Percentiles rank a stretch among this genome's conserved stretches.
These are phyloP conservation scores for Xylariaceae sp. DNA, from an alignment of 2,329 filamentous ascomycete genomes.

Conservation along the genomic window DNA sequence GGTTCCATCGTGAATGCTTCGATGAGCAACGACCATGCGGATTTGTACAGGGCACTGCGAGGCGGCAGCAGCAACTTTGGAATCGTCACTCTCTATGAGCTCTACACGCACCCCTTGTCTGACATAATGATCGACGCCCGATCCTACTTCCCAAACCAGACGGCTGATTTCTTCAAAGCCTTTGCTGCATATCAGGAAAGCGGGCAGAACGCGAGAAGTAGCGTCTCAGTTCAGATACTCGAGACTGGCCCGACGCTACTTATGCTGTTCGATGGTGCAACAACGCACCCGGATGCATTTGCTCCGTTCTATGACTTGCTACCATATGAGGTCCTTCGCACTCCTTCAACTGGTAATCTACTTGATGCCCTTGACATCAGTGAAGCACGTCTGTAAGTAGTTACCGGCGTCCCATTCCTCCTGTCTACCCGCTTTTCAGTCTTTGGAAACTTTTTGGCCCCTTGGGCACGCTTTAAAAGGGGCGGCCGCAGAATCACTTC, in stretches of 20 bases:
- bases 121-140: conserved; percentile 20
- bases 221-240: conserved; percentile 20
- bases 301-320: conserved; percentile 20
- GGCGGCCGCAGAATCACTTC: neutral
- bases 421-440: neutral
- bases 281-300: conserved; percentile 15
- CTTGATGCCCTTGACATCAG: conserved; percentile 19
- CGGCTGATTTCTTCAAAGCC: conserved; percentile 21
- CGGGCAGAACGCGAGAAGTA: conserved; percentile 20
- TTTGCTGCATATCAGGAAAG: conserved; percentile 21
- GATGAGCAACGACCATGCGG: conserved; percentile 25
- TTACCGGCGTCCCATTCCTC: neutral
- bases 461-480: neutral
- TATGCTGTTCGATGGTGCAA: conserved; percentile 19
- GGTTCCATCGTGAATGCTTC: conserved; percentile 28
- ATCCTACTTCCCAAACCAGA: conserved; percentile 19
- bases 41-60: conserved; percentile 32
- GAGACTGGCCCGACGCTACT: conserved; percentile 21
- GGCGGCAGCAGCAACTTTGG: conserved; percentile 31
- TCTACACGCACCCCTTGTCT: conserved; percentile 22
- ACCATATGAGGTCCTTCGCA: conserved; percentile 10
- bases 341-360: conserved; percentile 18
- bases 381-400: conserved; percentile 15
- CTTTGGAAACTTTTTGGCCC: neutral
- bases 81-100: conserved; percentile 32